These are phyloP conservation scores for Neckera pumila DNA, from an alignment of 225 moss, liverwort and hornwort species.

Conservation along the genomic window DNA sequence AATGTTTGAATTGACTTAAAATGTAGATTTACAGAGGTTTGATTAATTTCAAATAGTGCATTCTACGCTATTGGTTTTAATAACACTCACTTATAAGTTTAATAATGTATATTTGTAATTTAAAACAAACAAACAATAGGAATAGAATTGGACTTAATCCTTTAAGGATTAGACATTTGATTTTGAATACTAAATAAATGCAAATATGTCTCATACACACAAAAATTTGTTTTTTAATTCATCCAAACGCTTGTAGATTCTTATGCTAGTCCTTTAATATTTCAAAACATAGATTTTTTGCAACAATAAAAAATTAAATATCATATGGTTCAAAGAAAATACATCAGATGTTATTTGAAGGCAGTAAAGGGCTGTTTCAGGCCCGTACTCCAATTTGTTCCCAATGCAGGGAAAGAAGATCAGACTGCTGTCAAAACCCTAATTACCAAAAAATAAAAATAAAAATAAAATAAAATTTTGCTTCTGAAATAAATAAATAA, in stretches of 20 bases:
- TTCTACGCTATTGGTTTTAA: background rate
- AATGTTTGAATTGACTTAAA: background rate
- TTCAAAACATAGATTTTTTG: background rate
- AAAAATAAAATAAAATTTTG: too few species aligned
- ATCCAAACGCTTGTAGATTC: background rate
- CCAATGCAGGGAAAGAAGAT: too few species aligned
- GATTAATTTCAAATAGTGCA: background rate
- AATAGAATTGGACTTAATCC: background rate
- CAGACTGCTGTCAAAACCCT: too few species aligned
- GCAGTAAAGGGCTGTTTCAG: too few species aligned
- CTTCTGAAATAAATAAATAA: too few species aligned
- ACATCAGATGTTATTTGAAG: too few species aligned
- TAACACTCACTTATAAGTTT: background rate
- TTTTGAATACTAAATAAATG: accelerated
- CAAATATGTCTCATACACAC: background rate
- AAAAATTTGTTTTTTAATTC: background rate
- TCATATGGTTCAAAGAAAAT: too few species aligned
- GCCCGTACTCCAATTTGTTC: too few species aligned
- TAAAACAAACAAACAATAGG: background rate
- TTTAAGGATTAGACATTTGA: too few species aligned
- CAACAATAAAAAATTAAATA: too few species aligned
- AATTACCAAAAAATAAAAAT: too few species aligned
- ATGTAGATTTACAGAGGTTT: background rate
- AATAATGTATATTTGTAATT: background rate
- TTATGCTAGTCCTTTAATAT: background rate